A percentile compares a stretch with the other conserved stretches of the same genome.
Evolutionary conservation across 78 protist genomes (phyloP).

Genomic region (Thecamonas trahens): DNA sequence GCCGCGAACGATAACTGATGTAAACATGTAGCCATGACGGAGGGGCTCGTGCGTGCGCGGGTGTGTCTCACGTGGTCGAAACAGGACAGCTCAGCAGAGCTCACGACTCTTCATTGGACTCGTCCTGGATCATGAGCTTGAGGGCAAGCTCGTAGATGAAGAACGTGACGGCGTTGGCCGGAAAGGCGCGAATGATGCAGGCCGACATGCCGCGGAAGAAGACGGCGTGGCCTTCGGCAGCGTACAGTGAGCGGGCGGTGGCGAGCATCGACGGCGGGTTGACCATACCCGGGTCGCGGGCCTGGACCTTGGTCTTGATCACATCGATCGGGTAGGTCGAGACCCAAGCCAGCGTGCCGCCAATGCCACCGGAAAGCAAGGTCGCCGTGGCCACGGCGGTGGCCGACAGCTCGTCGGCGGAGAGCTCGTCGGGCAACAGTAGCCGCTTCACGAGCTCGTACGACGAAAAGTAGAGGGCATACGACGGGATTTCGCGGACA

Average conservation of each 20-base stretch:
- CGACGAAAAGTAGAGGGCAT: background rate
- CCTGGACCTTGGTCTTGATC: background rate
- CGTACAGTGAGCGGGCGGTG: background rate
- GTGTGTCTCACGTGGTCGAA: no score
- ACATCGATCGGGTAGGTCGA: conserved; percentile 5
- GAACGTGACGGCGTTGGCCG: background rate
- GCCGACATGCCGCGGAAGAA: background rate
- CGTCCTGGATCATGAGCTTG: no score
- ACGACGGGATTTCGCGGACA: conserved; percentile 1
- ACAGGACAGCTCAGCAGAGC: no score
- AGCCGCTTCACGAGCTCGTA: background rate
- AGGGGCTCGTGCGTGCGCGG: no score
- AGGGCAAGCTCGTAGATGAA: background rate
- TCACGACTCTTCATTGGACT: no score
- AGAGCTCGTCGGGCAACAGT: no score
- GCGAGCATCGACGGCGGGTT: background rate
- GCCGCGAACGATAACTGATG: no score
- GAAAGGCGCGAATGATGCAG: background rate
- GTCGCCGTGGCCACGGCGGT: background rate
- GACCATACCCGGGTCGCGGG: background rate
- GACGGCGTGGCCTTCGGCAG: background rate
- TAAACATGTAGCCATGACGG: no score
- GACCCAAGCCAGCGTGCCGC: background rate
- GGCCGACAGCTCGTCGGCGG: background rate
- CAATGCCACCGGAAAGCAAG: background rate